A percentile compares a stretch with the other conserved stretches of the same genome.
These are phyloP conservation scores for Ormosia semicastrata DNA, from an alignment of 306 rosid species.

Conservation along the genomic window DNA sequence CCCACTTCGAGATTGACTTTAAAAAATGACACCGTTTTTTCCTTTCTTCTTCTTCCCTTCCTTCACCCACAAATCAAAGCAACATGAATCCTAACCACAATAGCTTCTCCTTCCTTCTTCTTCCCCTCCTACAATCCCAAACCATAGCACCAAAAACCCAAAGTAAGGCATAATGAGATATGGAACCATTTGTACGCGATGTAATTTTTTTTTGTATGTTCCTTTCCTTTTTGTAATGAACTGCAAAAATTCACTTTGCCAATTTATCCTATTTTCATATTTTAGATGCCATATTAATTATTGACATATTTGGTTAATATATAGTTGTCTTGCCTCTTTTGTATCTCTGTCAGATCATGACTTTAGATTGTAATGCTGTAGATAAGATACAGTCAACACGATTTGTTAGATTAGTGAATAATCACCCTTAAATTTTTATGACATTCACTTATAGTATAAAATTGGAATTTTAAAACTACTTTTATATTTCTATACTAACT, in stretches of 20 bases:
- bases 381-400: too few species aligned
- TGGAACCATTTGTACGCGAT: not conserved
- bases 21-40: too few species aligned
- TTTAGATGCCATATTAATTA: not conserved
- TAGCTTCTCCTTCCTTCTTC: too few species aligned
- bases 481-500: not conserved
- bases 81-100: too few species aligned
- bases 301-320: not conserved
- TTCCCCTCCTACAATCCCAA: too few species aligned
- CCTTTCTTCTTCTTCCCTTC: too few species aligned
- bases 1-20: too few species aligned
- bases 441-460: not conserved
- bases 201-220: not conserved
- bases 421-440: not conserved
- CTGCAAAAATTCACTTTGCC: too few species aligned
- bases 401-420: not conserved
- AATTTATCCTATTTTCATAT: too few species aligned
- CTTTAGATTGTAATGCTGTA: not conserved
- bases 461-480: not conserved
- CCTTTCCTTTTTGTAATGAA: not conserved
- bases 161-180: conserved; percentile 77
- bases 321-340: not conserved
- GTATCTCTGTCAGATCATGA: not conserved
- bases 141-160: too few species aligned
- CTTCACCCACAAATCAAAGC: too few species aligned